Conservation (phyloP, 2,329 filamentous ascomycete genomes). For the Hypoxylon sp. region DNA sequence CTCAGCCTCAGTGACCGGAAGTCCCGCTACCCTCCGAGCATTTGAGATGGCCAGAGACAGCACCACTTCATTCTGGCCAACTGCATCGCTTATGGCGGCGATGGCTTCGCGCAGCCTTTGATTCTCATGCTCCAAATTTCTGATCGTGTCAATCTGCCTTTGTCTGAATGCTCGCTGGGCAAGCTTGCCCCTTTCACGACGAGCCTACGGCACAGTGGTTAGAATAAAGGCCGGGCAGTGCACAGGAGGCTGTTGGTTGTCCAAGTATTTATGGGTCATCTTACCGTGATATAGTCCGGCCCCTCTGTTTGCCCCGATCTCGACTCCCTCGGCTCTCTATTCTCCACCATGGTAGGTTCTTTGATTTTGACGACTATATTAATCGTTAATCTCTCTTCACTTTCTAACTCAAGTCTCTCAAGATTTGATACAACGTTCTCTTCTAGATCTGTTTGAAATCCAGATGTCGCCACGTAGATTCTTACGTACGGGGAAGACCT, state of each 20-base stretch:
- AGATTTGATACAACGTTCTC: neutral
- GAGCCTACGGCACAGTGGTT: conserved; percentile 27
- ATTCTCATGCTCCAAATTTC: conserved; percentile 37
- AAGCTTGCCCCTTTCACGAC: conserved; percentile 42
- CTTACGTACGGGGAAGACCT: conserved; percentile 2
- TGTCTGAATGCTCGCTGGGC: conserved; percentile 45
- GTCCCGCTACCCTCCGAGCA: conserved; percentile 36
- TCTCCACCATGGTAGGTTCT: conserved; percentile 26
- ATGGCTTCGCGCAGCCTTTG: conserved; percentile 37
- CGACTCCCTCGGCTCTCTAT: conserved; percentile 7
- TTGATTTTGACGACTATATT: conserved; percentile 1
- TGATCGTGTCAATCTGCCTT: conserved; percentile 43
- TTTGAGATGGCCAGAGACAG: conserved; percentile 28
- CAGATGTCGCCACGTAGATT: neutral
- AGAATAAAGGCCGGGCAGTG: conserved; percentile 11
- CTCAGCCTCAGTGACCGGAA: conserved; percentile 7
- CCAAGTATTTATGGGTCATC: conserved; percentile 15
- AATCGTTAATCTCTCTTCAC: neutral
- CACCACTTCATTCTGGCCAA: conserved; percentile 5
- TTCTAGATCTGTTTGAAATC: conserved; percentile 1
- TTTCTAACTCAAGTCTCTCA: neutral
- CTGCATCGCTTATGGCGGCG: conserved; percentile 29
- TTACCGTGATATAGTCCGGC: conserved; percentile 34
- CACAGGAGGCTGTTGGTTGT: conserved; percentile 5
- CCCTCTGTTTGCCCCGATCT: conserved; percentile 17